Evolutionary conservation across 768 basidiomycete species (phyloP).

Genomic region (Mycena galericulata): DNA sequence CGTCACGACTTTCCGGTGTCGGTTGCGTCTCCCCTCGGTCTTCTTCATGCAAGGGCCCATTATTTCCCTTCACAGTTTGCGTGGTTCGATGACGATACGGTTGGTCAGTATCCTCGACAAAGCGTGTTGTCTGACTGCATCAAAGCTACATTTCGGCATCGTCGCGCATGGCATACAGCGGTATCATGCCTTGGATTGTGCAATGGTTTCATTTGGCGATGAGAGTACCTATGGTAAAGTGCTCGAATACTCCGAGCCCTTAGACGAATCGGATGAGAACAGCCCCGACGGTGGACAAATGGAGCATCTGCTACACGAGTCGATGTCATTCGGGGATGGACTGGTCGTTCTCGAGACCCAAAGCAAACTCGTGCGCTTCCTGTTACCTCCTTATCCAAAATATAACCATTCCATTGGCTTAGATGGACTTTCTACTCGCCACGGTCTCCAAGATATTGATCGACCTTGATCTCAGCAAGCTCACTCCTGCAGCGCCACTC

Average conservation of each 20-base stretch:
- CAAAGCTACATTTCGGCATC: conserved; percentile 11
- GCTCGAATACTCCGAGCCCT: conserved; percentile 6
- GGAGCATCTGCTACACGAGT: conserved; percentile 8
- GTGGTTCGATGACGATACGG: conserved; percentile 17
- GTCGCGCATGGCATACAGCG: conserved; percentile 10
- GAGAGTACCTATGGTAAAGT: conserved; percentile 19
- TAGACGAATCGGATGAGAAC: conserved; percentile 6
- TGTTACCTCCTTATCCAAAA: background rate
- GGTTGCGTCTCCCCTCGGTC: no score
- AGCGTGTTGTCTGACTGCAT: background rate
- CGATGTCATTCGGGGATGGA: conserved; percentile 19
- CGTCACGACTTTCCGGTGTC: no score
- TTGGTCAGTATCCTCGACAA: background rate
- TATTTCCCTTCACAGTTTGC: conserved; percentile 13
- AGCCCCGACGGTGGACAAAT: conserved; percentile 8
- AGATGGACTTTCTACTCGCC: conserved; percentile 17
- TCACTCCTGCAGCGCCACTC: background rate
- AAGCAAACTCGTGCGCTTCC: conserved; percentile 3
- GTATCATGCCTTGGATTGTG: conserved; percentile 9
- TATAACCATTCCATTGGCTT: background rate
- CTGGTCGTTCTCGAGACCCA: conserved; percentile 13
- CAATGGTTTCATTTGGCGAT: conserved; percentile 17
- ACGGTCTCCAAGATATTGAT: conserved; percentile 9
- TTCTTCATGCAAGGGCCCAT: conserved; percentile 17
- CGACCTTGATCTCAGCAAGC: conserved; percentile 15